These are phyloP conservation scores for Phytophthora macrochlamydospora DNA, from an alignment of 352 stramenopile species.

Conservation along the genomic window DNA sequence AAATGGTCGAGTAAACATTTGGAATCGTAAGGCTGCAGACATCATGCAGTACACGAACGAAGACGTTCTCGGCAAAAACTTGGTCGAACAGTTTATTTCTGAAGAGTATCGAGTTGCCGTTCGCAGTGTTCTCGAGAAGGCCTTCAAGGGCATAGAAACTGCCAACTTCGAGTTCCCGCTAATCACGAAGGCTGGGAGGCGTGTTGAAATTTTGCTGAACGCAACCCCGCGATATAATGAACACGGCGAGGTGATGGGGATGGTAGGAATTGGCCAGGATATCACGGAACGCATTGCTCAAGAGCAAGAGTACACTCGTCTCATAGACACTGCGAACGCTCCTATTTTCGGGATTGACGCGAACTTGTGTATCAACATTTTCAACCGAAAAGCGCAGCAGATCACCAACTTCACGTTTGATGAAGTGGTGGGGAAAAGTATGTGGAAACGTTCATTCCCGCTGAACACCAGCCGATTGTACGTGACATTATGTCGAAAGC, in stretches of 20 bases:
- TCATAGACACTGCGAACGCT: conserved; percentile 73
- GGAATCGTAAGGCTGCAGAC: conserved; percentile 80
- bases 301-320: conserved; percentile 62
- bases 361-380: conserved; percentile 60
- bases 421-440: conserved; percentile 46
- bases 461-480: conserved; percentile 21
- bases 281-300: conserved; percentile 60
- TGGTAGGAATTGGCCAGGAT: conserved; percentile 64
- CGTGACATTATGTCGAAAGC: conserved; percentile 22
- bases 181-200: conserved; percentile 41
- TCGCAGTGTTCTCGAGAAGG: conserved; percentile 33
- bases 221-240: conserved; percentile 52
- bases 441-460: conserved; percentile 14
- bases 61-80: conserved; percentile 76
- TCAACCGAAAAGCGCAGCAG: conserved; percentile 56
- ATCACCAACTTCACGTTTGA: conserved; percentile 54
- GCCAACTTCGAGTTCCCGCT: conserved; percentile 71
- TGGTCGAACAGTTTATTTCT: conserved; percentile 73
- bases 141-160: conserved; percentile 45
- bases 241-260: conserved; percentile 46
- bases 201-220: conserved; percentile 55
- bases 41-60: conserved; percentile 79
- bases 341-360: conserved; percentile 67
- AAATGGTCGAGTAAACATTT: conserved; percentile 65
- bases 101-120: conserved; percentile 35